phyloP scores from a whole-genome alignment of 768 basidiomycete genomes.

The Solioccasus polychromus region DNA sequence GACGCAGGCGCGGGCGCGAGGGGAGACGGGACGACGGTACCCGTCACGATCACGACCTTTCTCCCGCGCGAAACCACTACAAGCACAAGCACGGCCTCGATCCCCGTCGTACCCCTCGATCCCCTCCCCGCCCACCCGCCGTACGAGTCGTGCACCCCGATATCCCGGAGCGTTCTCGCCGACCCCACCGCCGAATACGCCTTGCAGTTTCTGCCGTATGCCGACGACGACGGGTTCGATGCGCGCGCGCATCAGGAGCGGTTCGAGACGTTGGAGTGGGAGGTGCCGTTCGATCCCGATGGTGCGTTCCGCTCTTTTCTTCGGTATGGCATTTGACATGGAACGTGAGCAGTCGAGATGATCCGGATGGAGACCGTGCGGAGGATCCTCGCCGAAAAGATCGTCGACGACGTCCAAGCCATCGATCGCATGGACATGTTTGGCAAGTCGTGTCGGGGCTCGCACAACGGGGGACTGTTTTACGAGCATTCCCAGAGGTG shows the following conservation, averaged over 20 bases:
- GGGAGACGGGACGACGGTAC: background rate
- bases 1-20: background rate
- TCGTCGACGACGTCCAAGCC: conserved; percentile 30
- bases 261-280: conserved; percentile 35
- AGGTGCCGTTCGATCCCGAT: conserved; percentile 45
- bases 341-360: conserved; percentile 40
- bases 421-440: conserved; percentile 37
- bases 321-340: background rate
- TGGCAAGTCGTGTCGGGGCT: conserved; percentile 18
- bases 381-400: conserved; percentile 33
- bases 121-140: conserved; percentile 21
- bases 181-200: background rate
- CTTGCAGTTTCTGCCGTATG: conserved; percentile 42
- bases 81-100: background rate
- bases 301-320: conserved; percentile 34
- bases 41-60: conserved; percentile 17
- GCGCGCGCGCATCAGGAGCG: conserved; percentile 23
- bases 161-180: conserved; percentile 30
- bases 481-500: conserved; percentile 45
- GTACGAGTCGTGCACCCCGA: conserved; percentile 50
- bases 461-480: conserved; percentile 36
- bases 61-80: background rate
- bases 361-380: conserved; percentile 46
- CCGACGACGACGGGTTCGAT: conserved; percentile 44
- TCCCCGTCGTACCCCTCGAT: conserved; percentile 19